Base-by-base conservation (phyloP, 1,284 basidiomycete species). In the Apiotrichum veenhuisii region DNA sequence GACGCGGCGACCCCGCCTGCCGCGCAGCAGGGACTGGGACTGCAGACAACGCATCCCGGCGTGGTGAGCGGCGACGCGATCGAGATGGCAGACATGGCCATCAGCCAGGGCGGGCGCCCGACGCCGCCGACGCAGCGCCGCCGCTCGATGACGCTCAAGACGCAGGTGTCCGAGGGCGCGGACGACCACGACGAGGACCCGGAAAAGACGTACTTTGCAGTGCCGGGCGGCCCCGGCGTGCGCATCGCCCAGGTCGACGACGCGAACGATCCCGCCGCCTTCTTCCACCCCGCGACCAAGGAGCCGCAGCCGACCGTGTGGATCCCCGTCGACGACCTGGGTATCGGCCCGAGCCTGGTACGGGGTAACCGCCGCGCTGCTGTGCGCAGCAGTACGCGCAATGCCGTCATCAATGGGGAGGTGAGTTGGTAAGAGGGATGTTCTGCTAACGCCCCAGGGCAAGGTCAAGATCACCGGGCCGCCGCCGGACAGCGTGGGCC, bases 251-350 rank as follows among this genome's bases (percentile, higher is more conserved):
- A 20, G 14, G 8, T 23, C 18, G 58, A 61, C 18, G 68, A 68
- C 38, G 65, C 54, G 14, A 59, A 71, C 45, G 72, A 76, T 54
- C 68, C 67, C 0, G 59, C 70, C 30, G 75, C 79, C 0, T 95
- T 93, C 77, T 85, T 87, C 52, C 91, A 91, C 66, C 91, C 90
- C 17, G 89, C 88, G 12, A 80, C 84, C 14, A 84, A 85, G 51
- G 82, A 86, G 50, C 84, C 86, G 43, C 88, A 91, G 75, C 81
- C 84, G 56, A 79, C 84, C 12, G 78, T 96, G 38, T 96, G 93
- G 92, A 75, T 95, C 50, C 88, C 91, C 15, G 71, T 74, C 47
- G 90, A 94, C 67, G 72, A 80, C 44, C 78, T 87, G 5, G 88
- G 88, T 0, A 66, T 91, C 47, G 82, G 78, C 14, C 79, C 80